Conservation (phyloP, 164 flowering plant species). For the Chloranthus sessilifolius region DNA sequence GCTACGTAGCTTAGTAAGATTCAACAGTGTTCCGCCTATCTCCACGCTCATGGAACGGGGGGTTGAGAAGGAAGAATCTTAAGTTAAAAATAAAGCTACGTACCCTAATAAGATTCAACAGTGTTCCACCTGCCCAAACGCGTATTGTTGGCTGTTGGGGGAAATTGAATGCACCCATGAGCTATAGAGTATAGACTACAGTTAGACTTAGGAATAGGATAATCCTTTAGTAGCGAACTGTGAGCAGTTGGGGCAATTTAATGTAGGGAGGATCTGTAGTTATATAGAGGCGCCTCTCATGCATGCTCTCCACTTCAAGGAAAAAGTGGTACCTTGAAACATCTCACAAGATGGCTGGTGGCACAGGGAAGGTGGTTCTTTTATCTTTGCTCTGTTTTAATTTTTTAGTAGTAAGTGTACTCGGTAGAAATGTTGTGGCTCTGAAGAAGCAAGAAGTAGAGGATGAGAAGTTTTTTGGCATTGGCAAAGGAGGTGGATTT, state of each 20-base stretch:
- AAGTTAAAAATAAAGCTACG: too few relatives aligned
- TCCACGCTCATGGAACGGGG: too few relatives aligned
- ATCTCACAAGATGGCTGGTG: constrained; percentile 12
- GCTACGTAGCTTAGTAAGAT: too few relatives aligned
- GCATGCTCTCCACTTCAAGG: background rate
- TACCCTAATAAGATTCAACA: too few relatives aligned
- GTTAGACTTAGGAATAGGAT: too few relatives aligned
- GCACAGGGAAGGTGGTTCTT: constrained; percentile 9
- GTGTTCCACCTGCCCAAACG: too few relatives aligned
- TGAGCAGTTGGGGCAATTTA: constrained; percentile 3
- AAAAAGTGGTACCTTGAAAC: background rate
- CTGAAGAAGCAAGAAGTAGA: constrained; percentile 11
- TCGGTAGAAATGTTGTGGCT: constrained; percentile 19
- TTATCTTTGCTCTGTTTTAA: constrained; percentile 28
- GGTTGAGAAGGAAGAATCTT: too few relatives aligned
- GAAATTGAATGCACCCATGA: too few relatives aligned
- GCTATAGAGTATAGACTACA: too few relatives aligned
- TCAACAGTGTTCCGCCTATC: too few relatives aligned
- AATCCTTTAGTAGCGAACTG: background rate
- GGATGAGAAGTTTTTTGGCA: constrained; percentile 16
- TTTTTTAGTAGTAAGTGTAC: constrained; percentile 23
- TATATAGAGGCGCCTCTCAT: background rate
- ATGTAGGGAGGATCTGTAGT: background rate
- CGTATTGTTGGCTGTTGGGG: too few relatives aligned
- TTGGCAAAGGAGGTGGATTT: constrained; percentile 12